Evolutionary conservation across 169 alveolate species (phyloP), one percentile per base, ranked within the genome.

Genomic region (Theileria annulata): DNA sequence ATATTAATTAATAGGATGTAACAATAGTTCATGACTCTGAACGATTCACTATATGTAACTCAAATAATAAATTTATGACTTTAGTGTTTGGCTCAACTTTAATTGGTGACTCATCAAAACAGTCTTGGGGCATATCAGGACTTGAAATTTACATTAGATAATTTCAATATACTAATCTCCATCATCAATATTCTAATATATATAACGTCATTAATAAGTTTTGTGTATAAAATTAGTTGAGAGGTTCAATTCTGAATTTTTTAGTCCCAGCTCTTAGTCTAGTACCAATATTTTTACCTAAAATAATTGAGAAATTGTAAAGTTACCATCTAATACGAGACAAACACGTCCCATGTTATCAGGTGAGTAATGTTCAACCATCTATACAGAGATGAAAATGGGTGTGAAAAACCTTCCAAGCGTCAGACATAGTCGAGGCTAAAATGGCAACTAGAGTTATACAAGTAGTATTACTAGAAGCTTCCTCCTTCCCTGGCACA

Each of bases 401-500:
- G 12, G 0, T n/a, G 17, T 4, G 28, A 23, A 56, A 3, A 21
- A 84, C 90, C 87, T 93, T 92, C 95, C 95, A 93, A 13, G 96
- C 96, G 47, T 93, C 96, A 47, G 94, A 92, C 60, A 93, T 71
- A 4, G 96, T 95, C 15, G 96, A 90, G 0, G 96, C 96, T 63
- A 93, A 75, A 67, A 93, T 93, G 17, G 96, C 94, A 19, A 93
- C 96, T 8, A 93, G 79, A 2, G 96, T 92, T 79, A 93, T 91
- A 15, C 94, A 79, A 4, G 95, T 77, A 8, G 96, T 87, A 75
- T 92, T 88, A 58, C 87, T 90, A 15, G 94, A 79, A 12, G 93
- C 96, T 77, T 92, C 94, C n/a, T 91, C 90, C 69, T 92, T 93
- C 42, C 96, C 96, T 4, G 96, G 96, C 13, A 93, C 96, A 74